Evolutionary conservation across 2,329 filamentous ascomycete species (phyloP).

Genomic region (Phyllosticta capitalensis): DNA sequence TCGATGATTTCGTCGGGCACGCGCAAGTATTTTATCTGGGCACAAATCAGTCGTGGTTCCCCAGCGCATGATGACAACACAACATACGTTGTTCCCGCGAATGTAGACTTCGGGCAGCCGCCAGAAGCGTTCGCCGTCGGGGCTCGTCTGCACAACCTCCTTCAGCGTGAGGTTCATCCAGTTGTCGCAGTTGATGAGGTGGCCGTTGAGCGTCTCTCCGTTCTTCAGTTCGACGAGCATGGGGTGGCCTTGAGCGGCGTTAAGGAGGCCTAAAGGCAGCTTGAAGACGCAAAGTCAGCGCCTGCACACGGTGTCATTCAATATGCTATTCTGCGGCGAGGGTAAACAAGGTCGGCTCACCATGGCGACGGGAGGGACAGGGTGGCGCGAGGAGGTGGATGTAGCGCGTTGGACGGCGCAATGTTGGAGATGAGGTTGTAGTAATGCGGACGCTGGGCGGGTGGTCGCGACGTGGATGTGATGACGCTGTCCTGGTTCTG

Average conservation of each 20-base stretch:
- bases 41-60: conserved; percentile 8
- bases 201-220: conserved; percentile 93
- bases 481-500: neutral
- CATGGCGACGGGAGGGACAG: neutral
- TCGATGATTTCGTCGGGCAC: conserved; percentile 97
- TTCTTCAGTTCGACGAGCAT: conserved; percentile 98
- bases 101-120: conserved; percentile 90
- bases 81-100: conserved; percentile 85
- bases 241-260: conserved; percentile 91
- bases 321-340: conserved; percentile 1
- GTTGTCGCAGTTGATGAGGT: conserved; percentile 92
- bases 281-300: conserved; percentile 26
- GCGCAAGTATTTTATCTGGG: conserved; percentile 92
- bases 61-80: neutral
- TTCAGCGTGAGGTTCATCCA: conserved; percentile 99
- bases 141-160: conserved; percentile 92
- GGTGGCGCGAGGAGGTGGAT: neutral
- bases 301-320: conserved; percentile 14
- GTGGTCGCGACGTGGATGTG: neutral
- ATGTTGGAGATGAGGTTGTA: neutral
- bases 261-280: conserved; percentile 71
- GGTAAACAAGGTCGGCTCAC: conserved; percentile 6
- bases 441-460: neutral
- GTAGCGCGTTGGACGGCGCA: neutral
- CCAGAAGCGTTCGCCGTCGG: conserved; percentile 90